These are phyloP conservation scores for Aspergillus neotritici DNA, from an alignment of 2,329 filamentous ascomycete species.

Conservation along the genomic window DNA sequence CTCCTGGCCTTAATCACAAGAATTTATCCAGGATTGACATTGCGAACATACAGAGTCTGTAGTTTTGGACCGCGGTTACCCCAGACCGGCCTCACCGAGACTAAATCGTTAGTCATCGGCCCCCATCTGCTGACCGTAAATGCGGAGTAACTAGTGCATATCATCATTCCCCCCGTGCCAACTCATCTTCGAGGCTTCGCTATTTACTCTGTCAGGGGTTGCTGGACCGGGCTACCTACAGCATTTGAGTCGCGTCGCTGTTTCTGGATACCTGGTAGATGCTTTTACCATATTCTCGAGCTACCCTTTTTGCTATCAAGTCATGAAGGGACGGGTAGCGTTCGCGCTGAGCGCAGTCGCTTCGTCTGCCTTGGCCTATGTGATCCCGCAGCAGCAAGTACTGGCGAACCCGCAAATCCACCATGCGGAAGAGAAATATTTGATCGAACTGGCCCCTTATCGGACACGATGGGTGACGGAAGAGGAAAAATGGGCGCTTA, in stretches of 20 bases:
- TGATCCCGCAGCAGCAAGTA: constrained; percentile 28
- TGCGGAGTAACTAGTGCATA: too few relatives aligned
- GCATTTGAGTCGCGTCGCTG: background rate
- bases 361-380: constrained; percentile 26
- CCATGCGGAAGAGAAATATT: constrained; percentile 52
- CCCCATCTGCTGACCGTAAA: too few relatives aligned
- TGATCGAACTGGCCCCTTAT: constrained; percentile 80
- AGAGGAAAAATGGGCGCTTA: constrained; percentile 89
- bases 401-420: constrained; percentile 20
- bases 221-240: background rate
- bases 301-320: constrained; percentile 1
- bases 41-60: too few relatives aligned
- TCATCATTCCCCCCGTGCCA: too few relatives aligned
- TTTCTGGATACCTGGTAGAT: too few relatives aligned
- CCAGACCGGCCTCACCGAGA: too few relatives aligned
- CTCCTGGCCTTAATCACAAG: too few relatives aligned
- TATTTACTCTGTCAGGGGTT: background rate
- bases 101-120: too few relatives aligned
- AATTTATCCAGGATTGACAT: too few relatives aligned
- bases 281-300: background rate
- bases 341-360: constrained; percentile 33
- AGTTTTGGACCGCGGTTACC: too few relatives aligned
- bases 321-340: constrained; percentile 34
- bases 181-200: too few relatives aligned
- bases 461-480: constrained; percentile 84